Evolutionary conservation across 2,329 filamentous ascomycete genomes (phyloP).

Genomic region (Clonostachys rosea): DNA sequence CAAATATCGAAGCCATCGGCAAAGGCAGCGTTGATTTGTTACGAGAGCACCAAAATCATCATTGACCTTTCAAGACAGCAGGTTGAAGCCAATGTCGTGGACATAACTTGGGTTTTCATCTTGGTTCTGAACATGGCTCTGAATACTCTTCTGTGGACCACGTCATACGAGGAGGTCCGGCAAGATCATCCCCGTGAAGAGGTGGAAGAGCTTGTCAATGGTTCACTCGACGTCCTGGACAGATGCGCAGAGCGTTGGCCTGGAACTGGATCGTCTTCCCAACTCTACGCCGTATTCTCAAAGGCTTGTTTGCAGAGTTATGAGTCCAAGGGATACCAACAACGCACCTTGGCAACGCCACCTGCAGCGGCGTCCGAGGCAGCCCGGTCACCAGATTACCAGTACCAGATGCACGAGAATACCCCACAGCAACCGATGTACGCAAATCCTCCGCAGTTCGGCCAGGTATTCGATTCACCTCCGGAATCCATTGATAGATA

Average conservation of each 20-base stretch:
- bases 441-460: constrained; percentile 48
- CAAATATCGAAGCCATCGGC: constrained; percentile 83
- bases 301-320: constrained; percentile 86
- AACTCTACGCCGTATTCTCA: constrained; percentile 78
- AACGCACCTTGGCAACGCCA: constrained; percentile 2
- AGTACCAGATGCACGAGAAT: background rate
- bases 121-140: constrained; percentile 86
- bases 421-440: constrained; percentile 27
- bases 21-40: constrained; percentile 76
- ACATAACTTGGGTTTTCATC: constrained; percentile 92
- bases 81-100: constrained; percentile 69
- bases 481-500: constrained; percentile 47
- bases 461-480: constrained; percentile 51
- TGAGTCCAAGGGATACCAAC: constrained; percentile 17
- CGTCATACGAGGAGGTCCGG: constrained; percentile 83
- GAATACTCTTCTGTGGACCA: constrained; percentile 86
- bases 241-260: constrained; percentile 87
- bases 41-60: constrained; percentile 76
- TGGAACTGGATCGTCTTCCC: constrained; percentile 76
- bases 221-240: constrained; percentile 73
- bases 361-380: constrained; percentile 3
- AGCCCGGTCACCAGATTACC: constrained; percentile 16
- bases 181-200: constrained; percentile 67
- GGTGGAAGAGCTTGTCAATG: constrained; percentile 68
- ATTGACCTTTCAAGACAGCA: constrained; percentile 78